A percentile compares a stretch with the other conserved stretches of the same genome.
Conservation (phyloP, 805 yeast genomes). For the Dipodascus albidus region DNA sequence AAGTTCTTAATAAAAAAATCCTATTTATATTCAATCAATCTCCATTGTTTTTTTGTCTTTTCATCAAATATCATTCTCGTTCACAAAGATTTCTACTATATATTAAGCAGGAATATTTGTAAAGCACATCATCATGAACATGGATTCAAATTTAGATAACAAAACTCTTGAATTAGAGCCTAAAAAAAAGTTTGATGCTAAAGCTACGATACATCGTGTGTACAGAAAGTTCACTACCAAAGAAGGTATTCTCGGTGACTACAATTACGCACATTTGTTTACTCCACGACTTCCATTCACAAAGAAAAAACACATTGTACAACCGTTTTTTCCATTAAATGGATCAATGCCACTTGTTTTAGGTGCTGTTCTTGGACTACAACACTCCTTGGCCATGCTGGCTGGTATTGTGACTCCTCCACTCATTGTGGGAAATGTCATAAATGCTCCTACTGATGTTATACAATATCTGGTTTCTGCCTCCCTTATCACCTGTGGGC, state of each 20-base stretch:
- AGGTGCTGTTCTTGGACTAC: slow-evolving; percentile 71
- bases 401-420: slow-evolving; percentile 92
- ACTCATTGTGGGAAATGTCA: slow-evolving; percentile 51
- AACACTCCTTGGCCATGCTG: slow-evolving; percentile 81
- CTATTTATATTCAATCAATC: too few species aligned
- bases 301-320: slow-evolving; percentile 36
- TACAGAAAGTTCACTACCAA: slow-evolving; percentile 43
- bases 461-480: slow-evolving; percentile 61
- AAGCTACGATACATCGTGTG: slow-evolving; percentile 22
- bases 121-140: too few species aligned
- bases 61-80: neutral
- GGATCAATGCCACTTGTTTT: slow-evolving; percentile 72
- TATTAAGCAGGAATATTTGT: too few species aligned
- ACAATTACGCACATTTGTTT: slow-evolving; percentile 70
- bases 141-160: neutral
- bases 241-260: slow-evolving; percentile 80
- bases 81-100: too few species aligned
- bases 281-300: slow-evolving; percentile 70
- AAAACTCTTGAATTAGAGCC: too few species aligned
- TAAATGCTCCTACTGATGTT: slow-evolving; percentile 34
- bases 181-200: neutral
- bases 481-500: slow-evolving; percentile 56
- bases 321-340: slow-evolving; percentile 76
- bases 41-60: too few species aligned
- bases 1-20: too few species aligned